Base-by-base conservation (phyloP, 1,139 yeast species). In the Arxiozyma slooffiae region DNA sequence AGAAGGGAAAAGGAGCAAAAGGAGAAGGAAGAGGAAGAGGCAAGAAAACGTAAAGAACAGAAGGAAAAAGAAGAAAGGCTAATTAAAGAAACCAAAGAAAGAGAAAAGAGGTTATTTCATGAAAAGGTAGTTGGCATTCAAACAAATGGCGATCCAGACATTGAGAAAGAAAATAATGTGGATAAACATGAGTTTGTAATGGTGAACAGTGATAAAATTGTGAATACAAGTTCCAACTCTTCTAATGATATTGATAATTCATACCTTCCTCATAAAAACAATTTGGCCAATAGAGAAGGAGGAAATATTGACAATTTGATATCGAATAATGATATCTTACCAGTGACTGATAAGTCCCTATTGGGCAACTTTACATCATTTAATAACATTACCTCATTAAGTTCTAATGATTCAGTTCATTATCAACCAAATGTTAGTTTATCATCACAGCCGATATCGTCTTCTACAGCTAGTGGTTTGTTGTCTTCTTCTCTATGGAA, bases 1-100 rank as follows among this genome's bases (percentile, higher is more conserved):
- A 55, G 70, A 59, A 69, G 72, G 59, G 68, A 74, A 59, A 68
- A 74, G 67, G 67, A 77, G 60, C 54, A 68, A 66, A 60, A 69
- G 67, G 54, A 70, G 69, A 66, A 69, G 70, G 62, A 70, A 69
- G 62, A 67, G 68, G 63, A 72, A 66, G 60, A 71, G 71, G 63
- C 71, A 70, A 57, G 62, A 68, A 54, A 48, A 24, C 49, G 48
- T 45, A 51, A 57, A 49, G 57, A 60, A 46, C 54, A 60, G 50
- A 56, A 53, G 45, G 50, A 49, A 48, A 52, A 49, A 52, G 64
- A 69, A 57, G 39, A 40, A 36, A 41, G 34, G 16, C n/a, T 23
- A 36, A 20, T n/a, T 11, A 41, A 67, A 52, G 55, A 60, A 55
- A 71, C 66, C 57, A 66, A 66, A 59, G 69, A 26, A 16, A 30